phyloP scores from a whole-genome alignment of 257 asterid genomes.

The Solanum virginianum region DNA sequence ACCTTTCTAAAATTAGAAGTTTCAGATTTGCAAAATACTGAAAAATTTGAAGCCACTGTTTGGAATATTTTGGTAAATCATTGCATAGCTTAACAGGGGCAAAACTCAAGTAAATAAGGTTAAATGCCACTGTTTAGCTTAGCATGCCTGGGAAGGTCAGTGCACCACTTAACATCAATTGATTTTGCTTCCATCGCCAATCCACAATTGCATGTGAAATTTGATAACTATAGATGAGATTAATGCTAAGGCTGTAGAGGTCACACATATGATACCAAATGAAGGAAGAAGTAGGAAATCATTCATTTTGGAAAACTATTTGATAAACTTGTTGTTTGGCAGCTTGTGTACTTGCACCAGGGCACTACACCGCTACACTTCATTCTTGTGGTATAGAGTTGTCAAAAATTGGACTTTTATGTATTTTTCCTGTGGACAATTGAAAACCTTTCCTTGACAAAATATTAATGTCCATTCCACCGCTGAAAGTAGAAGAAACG shows the following conservation, averaged over 20 bases:
- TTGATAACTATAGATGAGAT: not conserved
- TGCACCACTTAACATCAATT: not conserved
- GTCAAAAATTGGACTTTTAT: not conserved
- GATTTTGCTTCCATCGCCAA: not conserved
- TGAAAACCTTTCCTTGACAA: not conserved
- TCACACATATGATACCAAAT: not conserved
- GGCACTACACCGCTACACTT: not conserved
- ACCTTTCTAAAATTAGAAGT: not conserved
- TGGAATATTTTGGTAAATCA: not conserved
- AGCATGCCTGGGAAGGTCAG: not conserved
- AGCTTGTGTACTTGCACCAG: not conserved
- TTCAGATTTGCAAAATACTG: not conserved
- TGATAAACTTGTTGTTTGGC: not conserved
- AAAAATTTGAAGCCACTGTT: not conserved
- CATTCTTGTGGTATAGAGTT: not conserved
- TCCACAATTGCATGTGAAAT: not conserved
- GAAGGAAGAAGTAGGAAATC: not conserved
- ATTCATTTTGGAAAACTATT: not conserved
- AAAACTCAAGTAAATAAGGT: not conserved
- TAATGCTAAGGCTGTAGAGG: not conserved
- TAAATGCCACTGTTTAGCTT: not conserved
- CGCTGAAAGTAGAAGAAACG: not conserved
- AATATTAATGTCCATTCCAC: not conserved
- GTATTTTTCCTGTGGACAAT: not conserved
- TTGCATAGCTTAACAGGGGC: not conserved